phyloP scores from a whole-genome alignment of 805 yeast species.

The Pichia ethanolica region DNA sequence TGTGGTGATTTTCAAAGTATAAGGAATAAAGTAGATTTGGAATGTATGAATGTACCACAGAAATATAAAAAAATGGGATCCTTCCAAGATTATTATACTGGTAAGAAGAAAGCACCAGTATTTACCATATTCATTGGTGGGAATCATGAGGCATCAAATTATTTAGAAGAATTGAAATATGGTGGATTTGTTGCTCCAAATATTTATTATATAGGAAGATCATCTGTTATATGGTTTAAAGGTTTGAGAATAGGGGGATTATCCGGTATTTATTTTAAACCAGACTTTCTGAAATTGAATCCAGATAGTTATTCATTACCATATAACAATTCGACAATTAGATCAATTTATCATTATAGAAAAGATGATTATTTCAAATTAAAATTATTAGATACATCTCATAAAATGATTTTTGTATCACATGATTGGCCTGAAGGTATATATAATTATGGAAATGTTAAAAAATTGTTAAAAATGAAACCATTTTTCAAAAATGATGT shows the following conservation, averaged over 20 bases:
- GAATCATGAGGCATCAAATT: constrained; percentile 86
- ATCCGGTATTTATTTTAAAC: constrained; percentile 71
- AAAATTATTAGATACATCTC: constrained; percentile 28
- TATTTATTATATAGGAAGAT: constrained; percentile 76
- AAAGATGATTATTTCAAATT: constrained; percentile 56
- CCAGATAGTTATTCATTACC: constrained; percentile 37
- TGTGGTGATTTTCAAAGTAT: constrained; percentile 92
- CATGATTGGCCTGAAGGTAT: constrained; percentile 96
- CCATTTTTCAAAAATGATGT: constrained; percentile 66
- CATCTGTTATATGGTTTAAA: constrained; percentile 63
- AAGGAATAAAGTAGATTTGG: constrained; percentile 54
- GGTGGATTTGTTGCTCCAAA: constrained; percentile 95
- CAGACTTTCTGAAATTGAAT: constrained; percentile 37
- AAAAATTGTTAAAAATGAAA: constrained; percentile 45
- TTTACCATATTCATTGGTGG: constrained; percentile 87
- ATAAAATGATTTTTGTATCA: constrained; percentile 51
- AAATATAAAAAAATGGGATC: constrained; percentile 76
- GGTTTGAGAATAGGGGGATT: constrained; percentile 76
- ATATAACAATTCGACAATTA: constrained; percentile 35
- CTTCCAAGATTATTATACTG: constrained; percentile 63
- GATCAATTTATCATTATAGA: constrained; percentile 70
- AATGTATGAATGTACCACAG: constrained; percentile 67
- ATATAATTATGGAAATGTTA: constrained; percentile 53
- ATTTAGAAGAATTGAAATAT: constrained; percentile 58
- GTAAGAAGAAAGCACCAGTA: constrained; percentile 57